These are phyloP conservation scores for Lignosus rhinocerotis DNA, from an alignment of 1,284 basidiomycete species.

Conservation along the genomic window DNA sequence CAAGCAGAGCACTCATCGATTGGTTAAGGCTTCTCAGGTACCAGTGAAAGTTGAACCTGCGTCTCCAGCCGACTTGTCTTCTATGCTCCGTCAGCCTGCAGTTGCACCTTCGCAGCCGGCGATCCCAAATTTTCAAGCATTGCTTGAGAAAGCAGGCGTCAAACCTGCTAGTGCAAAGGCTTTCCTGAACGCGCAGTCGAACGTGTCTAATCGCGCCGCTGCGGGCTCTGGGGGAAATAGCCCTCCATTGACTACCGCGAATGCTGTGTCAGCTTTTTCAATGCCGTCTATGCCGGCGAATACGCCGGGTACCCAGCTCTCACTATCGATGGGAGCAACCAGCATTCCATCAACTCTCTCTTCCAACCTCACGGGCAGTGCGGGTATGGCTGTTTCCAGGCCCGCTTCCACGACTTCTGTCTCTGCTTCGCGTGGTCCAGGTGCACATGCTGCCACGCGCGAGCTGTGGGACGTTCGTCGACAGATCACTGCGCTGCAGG, in stretches of 20 bases:
- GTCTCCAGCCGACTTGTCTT: slow-evolving; percentile 12
- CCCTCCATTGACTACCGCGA: neutral
- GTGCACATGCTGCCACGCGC: slow-evolving; percentile 22
- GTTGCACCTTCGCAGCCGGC: slow-evolving; percentile 10
- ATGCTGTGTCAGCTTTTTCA: neutral
- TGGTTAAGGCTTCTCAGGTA: neutral
- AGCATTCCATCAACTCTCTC: neutral
- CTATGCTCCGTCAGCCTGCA: slow-evolving; percentile 7
- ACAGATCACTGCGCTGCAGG: slow-evolving; percentile 35
- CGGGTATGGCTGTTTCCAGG: neutral
- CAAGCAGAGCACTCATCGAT: neutral
- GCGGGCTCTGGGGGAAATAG: neutral
- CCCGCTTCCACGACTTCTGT: slow-evolving; percentile 1
- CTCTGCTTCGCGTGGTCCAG: slow-evolving; percentile 1
- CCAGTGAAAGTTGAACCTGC: slow-evolving; percentile 14
- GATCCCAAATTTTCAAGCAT: slow-evolving; percentile 18
- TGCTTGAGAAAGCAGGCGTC: slow-evolving; percentile 23
- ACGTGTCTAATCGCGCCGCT: neutral
- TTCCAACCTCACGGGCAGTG: neutral
- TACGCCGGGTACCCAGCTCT: neutral
- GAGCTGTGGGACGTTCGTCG: slow-evolving; percentile 39
- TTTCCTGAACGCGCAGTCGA: slow-evolving; percentile 10
- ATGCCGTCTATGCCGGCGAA: neutral
- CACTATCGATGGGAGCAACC: neutral
- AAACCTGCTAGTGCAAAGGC: slow-evolving; percentile 19